These are phyloP conservation scores for Stephanodiscus minutulus DNA, from an alignment of 108 stramenopile species.

Conservation along the genomic window DNA sequence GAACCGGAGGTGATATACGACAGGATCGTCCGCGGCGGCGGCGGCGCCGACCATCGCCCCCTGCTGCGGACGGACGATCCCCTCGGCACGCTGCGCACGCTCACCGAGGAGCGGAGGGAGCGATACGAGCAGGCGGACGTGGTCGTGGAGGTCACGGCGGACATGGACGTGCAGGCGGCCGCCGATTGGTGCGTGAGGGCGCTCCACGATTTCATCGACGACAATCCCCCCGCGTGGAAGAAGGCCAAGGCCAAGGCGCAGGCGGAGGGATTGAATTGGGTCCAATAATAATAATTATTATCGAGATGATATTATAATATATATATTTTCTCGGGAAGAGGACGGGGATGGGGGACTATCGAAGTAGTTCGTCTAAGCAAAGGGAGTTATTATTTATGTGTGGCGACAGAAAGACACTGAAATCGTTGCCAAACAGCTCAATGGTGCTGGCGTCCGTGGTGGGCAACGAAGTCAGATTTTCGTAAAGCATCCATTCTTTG, in stretches of 20 bases:
- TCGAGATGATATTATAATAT: too few species aligned
- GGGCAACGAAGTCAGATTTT: constrained; percentile 26
- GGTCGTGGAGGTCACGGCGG: constrained; percentile 57
- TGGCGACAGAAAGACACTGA: constrained; percentile 90
- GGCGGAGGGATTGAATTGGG: constrained; percentile 1
- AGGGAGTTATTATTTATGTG: constrained; percentile 90
- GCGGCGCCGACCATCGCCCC: constrained; percentile 73
- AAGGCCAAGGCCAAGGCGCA: constrained; percentile 73
- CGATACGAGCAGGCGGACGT: constrained; percentile 88
- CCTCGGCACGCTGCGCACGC: constrained; percentile 57
- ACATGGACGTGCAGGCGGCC: constrained; percentile 55
- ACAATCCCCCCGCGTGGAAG: constrained; percentile 91
- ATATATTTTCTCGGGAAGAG: background rate
- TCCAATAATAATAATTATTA: background rate
- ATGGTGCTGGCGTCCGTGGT: constrained; percentile 58
- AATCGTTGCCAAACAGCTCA: constrained; percentile 78
- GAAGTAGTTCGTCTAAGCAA: constrained; percentile 62
- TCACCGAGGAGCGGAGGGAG: constrained; percentile 61
- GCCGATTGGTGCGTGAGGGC: constrained; percentile 64
- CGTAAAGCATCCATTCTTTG: too few species aligned
- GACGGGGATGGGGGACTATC: constrained; percentile 6
- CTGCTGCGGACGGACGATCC: constrained; percentile 82
- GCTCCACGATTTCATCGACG: constrained; percentile 87
- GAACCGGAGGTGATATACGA: constrained; percentile 78
- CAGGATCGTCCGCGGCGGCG: constrained; percentile 69